Base-by-base conservation (phyloP, 345 rosid genomes). In the Jatropha curcas region DNA sequence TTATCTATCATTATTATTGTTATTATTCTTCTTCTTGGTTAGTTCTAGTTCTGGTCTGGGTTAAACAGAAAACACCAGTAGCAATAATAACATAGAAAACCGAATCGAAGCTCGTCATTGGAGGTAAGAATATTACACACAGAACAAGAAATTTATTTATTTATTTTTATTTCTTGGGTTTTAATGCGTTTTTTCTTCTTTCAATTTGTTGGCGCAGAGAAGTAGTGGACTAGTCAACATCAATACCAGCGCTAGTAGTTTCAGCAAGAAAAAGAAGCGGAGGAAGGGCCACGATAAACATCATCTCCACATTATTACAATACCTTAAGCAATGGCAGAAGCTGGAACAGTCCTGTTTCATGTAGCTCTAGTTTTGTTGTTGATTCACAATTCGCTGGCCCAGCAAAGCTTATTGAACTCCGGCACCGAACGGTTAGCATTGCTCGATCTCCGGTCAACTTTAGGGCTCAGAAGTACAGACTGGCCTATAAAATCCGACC, bases 91-190 rank as follows among this genome's bases (percentile, higher is more conserved):
- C 76, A 70, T 73, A 67, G 77, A 67, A 33, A n/a, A 28, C 52
- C 62, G 84, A 82, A 78, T 71, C 70, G 48, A 67, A 79, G 77
- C 78, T 82, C 81, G 78, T 82, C 81, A 85, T 78, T 79, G 80
- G 79, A 79, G 84, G 84, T 81, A 65, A 80, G 72, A 78, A 77
- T 76, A 71, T 71, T 48, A 14, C 73, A 71, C 56, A 37, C 70
- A 17, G 57, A 33, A 67, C 56, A 52, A 78, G 45, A 60, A 39
- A 35, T 28, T 62, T 28, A 55, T 14, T 39, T 2, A 43, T 27
- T 66, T 41, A 0, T 31, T 75, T 74, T 48, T 65, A 8, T 62
- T 35, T 52, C 9, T 13, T 68, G 35, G 57, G 17, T 39, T 53
- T 63, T 33, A 35, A 66, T n/a, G 37, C 20, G 16, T 63, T 39